Evolutionary conservation across 345 rosid genomes (phyloP).

Genomic region (Viola odorata): DNA sequence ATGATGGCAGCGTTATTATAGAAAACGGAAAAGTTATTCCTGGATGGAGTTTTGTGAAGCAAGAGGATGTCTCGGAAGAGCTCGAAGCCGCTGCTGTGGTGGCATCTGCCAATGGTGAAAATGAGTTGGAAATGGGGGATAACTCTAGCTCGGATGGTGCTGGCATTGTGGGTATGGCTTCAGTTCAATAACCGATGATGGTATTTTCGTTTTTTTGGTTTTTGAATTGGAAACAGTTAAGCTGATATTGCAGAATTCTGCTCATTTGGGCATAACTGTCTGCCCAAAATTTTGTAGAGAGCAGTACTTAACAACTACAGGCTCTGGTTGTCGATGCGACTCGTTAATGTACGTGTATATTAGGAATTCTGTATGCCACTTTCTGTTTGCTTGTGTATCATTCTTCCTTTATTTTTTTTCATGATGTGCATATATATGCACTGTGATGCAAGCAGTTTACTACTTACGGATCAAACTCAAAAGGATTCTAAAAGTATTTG

Average conservation of each 20-base stretch:
- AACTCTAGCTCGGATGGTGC: constrained; percentile 21
- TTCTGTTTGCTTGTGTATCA: too few species aligned
- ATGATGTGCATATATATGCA: too few species aligned
- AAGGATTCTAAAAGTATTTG: too few species aligned
- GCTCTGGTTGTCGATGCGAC: background rate
- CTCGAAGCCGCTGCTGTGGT: constrained; percentile 15
- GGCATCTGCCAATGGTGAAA: constrained; percentile 21
- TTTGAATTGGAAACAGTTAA: background rate
- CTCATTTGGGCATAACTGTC: constrained; percentile 19
- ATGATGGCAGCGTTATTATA: constrained; percentile 18
- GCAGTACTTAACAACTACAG: constrained; percentile 4
- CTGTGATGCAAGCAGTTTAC: too few species aligned
- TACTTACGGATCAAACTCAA: too few species aligned
- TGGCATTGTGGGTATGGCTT: background rate
- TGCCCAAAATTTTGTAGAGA: constrained; percentile 26
- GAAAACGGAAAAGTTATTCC: constrained; percentile 18
- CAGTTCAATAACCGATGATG: constrained; percentile 11
- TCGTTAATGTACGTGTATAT: too few species aligned
- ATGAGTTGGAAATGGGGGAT: constrained; percentile 29
- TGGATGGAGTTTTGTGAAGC: constrained; percentile 28
- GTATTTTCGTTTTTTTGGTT: background rate
- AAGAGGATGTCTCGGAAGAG: constrained; percentile 24
- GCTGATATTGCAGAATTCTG: constrained; percentile 10
- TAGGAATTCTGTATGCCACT: too few species aligned
- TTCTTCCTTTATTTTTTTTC: too few species aligned